Evolutionary conservation across 257 asterid genomes (phyloP).

Genomic region (Solanum boliviense): DNA sequence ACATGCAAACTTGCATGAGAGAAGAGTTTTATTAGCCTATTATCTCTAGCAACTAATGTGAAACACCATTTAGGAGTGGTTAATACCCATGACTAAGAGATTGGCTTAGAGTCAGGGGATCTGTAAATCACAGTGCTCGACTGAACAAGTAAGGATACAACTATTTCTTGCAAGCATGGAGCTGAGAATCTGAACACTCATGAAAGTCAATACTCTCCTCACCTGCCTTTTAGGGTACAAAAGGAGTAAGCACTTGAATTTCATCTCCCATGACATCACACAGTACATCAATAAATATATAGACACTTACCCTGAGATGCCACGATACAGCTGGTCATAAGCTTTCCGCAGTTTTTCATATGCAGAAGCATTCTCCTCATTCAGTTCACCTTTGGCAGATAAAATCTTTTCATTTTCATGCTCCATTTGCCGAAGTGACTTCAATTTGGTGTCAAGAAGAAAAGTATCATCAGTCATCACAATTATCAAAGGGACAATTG

Average conservation of each 20-base stretch:
- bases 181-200: neutral
- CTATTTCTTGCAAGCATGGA: neutral
- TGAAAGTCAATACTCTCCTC: neutral
- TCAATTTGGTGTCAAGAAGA: neutral
- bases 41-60: neutral
- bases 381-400: constrained; percentile 95
- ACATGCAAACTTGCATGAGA: neutral
- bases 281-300: neutral
- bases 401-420: constrained; percentile 87
- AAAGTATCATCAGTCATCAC: constrained; percentile 11
- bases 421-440: constrained; percentile 98
- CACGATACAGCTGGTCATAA: constrained; percentile 83
- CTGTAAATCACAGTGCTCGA: neutral
- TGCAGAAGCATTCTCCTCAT: constrained; percentile 77
- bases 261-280: neutral
- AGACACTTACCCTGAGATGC: constrained; percentile 76
- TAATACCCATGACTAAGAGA: neutral
- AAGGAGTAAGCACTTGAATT: neutral
- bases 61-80: neutral
- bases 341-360: constrained; percentile 93
- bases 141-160: neutral
- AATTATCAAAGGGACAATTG: neutral
- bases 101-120: neutral
- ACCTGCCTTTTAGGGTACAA: neutral
- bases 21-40: neutral